phyloP scores from a whole-genome alignment of 1,284 basidiomycete genomes.

The Megacollybia platyphylla region DNA sequence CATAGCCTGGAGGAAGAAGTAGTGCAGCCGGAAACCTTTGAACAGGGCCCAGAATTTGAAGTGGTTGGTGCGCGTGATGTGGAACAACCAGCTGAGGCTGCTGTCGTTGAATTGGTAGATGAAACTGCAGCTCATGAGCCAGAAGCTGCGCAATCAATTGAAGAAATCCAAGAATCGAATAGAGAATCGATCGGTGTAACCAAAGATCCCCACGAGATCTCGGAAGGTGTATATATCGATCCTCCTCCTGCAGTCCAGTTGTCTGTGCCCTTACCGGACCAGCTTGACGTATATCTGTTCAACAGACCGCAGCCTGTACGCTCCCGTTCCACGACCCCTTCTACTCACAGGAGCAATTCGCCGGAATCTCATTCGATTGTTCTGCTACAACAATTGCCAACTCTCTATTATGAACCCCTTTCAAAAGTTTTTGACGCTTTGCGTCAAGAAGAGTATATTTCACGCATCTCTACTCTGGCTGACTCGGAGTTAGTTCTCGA shows the following conservation, averaged over 20 bases:
- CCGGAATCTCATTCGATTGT: constrained; percentile 17
- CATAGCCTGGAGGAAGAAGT: too few relatives aligned
- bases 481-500: constrained; percentile 56
- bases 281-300: constrained; percentile 41
- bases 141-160: constrained; percentile 2
- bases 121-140: constrained; percentile 10
- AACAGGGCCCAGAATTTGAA: background rate
- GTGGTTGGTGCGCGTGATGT: constrained; percentile 1
- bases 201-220: constrained; percentile 50
- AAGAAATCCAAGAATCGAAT: constrained; percentile 5
- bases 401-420: constrained; percentile 63
- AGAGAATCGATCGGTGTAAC: constrained; percentile 6
- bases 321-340: constrained; percentile 16
- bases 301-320: constrained; percentile 27
- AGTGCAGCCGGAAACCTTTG: too few relatives aligned
- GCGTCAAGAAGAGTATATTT: constrained; percentile 42
- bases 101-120: background rate
- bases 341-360: constrained; percentile 10
- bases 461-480: constrained; percentile 28
- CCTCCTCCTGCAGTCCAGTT: constrained; percentile 62
- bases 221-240: constrained; percentile 60
- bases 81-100: constrained; percentile 5
- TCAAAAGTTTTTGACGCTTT: constrained; percentile 55
- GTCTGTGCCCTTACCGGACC: constrained; percentile 29
- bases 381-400: constrained; percentile 46